These are phyloP conservation scores for Phaseolus lunatus DNA, from an alignment of 306 rosid species.

Conservation along the genomic window DNA sequence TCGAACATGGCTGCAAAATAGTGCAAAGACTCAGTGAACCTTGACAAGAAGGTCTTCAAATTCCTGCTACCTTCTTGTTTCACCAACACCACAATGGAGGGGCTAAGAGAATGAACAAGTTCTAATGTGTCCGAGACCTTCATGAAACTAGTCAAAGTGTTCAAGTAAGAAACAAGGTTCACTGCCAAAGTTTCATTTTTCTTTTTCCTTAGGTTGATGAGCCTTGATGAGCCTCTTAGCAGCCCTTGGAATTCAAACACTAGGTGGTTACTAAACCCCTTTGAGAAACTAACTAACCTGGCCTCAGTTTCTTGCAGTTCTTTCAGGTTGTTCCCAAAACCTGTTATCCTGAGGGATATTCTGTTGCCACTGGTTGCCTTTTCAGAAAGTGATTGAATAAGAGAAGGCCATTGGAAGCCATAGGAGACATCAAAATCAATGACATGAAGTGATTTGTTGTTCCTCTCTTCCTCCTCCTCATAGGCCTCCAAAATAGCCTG, in stretches of 20 bases:
- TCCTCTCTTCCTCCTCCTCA: slow-evolving; percentile 60
- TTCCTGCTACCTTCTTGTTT: slow-evolving; percentile 66
- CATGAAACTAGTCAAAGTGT: slow-evolving; percentile 39
- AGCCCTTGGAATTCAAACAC: slow-evolving; percentile 68
- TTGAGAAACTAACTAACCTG: slow-evolving; percentile 64
- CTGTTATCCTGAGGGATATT: slow-evolving; percentile 61
- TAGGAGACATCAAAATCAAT: slow-evolving; percentile 67
- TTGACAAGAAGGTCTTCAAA: slow-evolving; percentile 54
- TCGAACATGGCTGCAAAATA: slow-evolving; percentile 77
- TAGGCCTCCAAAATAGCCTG: slow-evolving; percentile 70
- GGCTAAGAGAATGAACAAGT: slow-evolving; percentile 52
- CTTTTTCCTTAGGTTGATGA: slow-evolving; percentile 49
- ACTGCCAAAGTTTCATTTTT: slow-evolving; percentile 65
- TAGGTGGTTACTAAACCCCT: slow-evolving; percentile 54
- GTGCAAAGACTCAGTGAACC: slow-evolving; percentile 71
- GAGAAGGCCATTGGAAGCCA: slow-evolving; percentile 83
- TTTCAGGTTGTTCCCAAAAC: slow-evolving; percentile 56
- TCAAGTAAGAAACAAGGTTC: slow-evolving; percentile 62
- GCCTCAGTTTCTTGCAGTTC: slow-evolving; percentile 64
- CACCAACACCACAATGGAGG: slow-evolving; percentile 58
- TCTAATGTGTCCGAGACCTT: slow-evolving; percentile 57
- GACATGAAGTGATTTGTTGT: slow-evolving; percentile 58
- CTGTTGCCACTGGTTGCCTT: slow-evolving; percentile 55
- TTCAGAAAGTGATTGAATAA: slow-evolving; percentile 71
- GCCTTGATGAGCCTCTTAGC: slow-evolving; percentile 47